A percentile compares a stretch with the other conserved stretches of the same genome.
Evolutionary conservation across 192 early-diverging fungal species (phyloP).

Genomic region (Coemansia sp.): DNA sequence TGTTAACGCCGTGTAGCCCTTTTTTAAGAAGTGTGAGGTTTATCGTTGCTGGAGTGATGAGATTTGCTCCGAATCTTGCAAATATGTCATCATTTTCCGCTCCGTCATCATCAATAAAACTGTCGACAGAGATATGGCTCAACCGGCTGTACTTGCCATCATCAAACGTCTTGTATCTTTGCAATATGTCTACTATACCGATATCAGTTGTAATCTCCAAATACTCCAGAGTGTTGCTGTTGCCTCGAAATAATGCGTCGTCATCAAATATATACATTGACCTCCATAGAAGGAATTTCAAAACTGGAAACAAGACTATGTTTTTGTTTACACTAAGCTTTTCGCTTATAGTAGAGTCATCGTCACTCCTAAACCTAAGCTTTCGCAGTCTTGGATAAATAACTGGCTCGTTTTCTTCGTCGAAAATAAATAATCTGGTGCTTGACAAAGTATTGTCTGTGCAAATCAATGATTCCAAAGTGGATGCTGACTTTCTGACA

Average conservation of each 20-base stretch:
- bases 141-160: constrained; percentile 10
- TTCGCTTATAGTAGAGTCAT: no score
- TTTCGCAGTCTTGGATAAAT: neutral
- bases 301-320: constrained; percentile 18
- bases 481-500: neutral
- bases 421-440: neutral
- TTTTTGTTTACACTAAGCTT: neutral
- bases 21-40: neutral
- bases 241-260: constrained; percentile 5
- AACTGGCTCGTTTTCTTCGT: neutral
- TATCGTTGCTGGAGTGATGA: neutral
- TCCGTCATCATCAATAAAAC: no score
- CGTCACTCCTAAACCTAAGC: neutral
- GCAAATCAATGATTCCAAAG: neutral
- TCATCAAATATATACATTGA: neutral
- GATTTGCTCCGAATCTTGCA: no score
- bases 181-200: neutral
- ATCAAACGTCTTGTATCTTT: neutral
- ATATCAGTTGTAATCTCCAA: constrained; percentile 19
- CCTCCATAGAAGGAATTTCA: constrained; percentile 8
- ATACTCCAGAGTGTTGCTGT: constrained; percentile 10
- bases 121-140: neutral
- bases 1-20: constrained; percentile 5
- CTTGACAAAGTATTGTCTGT: neutral
- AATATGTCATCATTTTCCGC: neutral